These are phyloP conservation scores for Corylus heterophylla DNA, from an alignment of 306 rosid genomes.

Conservation along the genomic window DNA sequence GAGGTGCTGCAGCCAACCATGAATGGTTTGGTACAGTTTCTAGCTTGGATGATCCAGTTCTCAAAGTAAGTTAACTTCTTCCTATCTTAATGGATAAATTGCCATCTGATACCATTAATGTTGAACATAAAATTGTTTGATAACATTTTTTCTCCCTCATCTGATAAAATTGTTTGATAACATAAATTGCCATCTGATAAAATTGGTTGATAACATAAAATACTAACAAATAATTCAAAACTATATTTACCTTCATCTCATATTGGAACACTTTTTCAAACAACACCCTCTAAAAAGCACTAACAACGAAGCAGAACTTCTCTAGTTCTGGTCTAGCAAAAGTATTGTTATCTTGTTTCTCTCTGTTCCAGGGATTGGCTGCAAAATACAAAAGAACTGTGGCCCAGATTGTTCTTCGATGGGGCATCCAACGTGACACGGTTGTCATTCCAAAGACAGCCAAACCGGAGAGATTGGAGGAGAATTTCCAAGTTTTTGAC, in stretches of 20 bases:
- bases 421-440: constrained; percentile 78
- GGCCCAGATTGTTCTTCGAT: constrained; percentile 76
- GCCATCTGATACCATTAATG: neutral
- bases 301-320: neutral
- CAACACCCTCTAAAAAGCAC: no score
- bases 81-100: neutral
- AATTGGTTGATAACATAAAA: neutral
- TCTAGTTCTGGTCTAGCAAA: neutral
- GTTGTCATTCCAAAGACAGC: constrained; percentile 85
- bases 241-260: no score
- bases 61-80: constrained; percentile 51
- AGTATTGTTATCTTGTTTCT: constrained; percentile 12
- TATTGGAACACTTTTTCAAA: no score
- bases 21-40: constrained; percentile 86
- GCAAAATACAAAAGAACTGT: constrained; percentile 63
- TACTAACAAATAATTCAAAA: no score
- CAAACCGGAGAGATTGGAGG: constrained; percentile 73
- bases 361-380: constrained; percentile 56
- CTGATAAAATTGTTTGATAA: neutral
- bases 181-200: neutral
- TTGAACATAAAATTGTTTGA: neutral
- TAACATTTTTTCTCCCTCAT: neutral
- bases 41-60: constrained; percentile 71
- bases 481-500: constrained; percentile 68
- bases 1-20: constrained; percentile 79